Percentiles rank a stretch among this genome's conserved stretches.
Conservation (phyloP, 352 stramenopile genomes). For the Globisporangium barbulae region DNA sequence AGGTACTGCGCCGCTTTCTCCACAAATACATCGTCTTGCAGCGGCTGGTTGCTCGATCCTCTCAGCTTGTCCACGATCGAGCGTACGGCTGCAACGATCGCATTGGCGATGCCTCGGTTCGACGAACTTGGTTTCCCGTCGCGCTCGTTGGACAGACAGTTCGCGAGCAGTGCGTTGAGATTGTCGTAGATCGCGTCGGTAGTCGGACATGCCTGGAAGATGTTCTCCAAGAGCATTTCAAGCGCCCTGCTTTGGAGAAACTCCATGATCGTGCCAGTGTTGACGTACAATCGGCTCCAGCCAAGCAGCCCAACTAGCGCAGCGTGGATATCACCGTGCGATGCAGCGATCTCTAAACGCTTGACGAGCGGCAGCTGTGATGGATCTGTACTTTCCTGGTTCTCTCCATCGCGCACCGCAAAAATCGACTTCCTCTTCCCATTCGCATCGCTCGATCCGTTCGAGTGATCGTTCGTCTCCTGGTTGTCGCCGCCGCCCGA, state of each 20-base stretch:
- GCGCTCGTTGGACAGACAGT: conserved; percentile 51
- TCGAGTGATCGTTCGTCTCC: neutral
- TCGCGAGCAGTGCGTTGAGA: conserved; percentile 50
- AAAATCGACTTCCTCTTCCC: conserved; percentile 8
- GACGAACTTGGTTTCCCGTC: conserved; percentile 23
- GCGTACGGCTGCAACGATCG: conserved; percentile 41
- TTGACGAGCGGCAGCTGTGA: conserved; percentile 45
- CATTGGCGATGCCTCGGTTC: conserved; percentile 37
- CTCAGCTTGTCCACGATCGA: conserved; percentile 26
- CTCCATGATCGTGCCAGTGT: conserved; percentile 59
- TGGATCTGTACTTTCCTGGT: conserved; percentile 20
- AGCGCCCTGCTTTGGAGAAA: conserved; percentile 76
- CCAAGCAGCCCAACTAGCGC: conserved; percentile 69
- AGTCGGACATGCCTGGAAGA: conserved; percentile 39
- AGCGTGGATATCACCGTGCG: conserved; percentile 62
- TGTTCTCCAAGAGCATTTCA: conserved; percentile 52
- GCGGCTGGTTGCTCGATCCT: conserved; percentile 9
- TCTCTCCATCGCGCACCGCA: conserved; percentile 4
- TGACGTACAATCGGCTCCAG: conserved; percentile 62
- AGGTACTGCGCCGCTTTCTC: conserved; percentile 40
- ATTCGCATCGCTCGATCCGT: neutral
- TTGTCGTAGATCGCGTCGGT: conserved; percentile 51
- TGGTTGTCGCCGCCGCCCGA: conserved; percentile 8
- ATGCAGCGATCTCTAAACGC: conserved; percentile 66
- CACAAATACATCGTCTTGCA: conserved; percentile 18